Base-by-base conservation (phyloP, 2,329 filamentous ascomycete species). In the Davidsoniella australis region DNA sequence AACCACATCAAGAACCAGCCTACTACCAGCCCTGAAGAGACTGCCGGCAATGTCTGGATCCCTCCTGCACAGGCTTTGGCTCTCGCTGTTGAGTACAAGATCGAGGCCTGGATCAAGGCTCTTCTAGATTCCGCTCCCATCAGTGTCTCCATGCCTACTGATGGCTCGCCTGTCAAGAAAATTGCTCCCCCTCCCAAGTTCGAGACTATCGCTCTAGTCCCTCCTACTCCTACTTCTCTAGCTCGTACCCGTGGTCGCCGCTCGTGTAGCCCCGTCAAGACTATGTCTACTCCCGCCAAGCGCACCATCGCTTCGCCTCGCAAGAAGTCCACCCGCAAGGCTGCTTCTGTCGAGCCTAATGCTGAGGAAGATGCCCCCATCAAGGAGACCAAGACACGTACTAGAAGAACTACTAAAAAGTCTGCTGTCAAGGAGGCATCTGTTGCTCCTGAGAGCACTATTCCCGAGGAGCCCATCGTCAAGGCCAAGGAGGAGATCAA, bases 11-110 rank as follows among this genome's bases (percentile, higher is more conserved):
- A 94, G 68, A 76, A 75, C 5, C 78, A 91, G 24, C 66, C 76
- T 33, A 82, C 82, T 26, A 93, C 88, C 8, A 94, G 87, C 58
- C 73, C 73, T 50, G 88, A 96, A 61, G 91, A 96, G 70, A 87
- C 91, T 26, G 91, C 91, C 23, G 91, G 91, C 42, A 98, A 95
- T 63, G 78, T 98, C 47, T 98, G 91, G 91, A 88, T 96, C 46
- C 78, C 86, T 43, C 87, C 89, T 5, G 72, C 81, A 56, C 66
- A 77, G 76, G 91, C 91, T 36, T 73, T 98, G 41, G 68, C 75
- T 51, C 73, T 98, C 10, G 85, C 89, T 47, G 78, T 84, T 42
- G 88, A 96, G 64, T 98, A 96, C 63, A 73, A 76, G 50, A 87
- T 96, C 63, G 66, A 73, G 45, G 72, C 82, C 41, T 98, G 91